A percentile compares a stretch with the other conserved stretches of the same genome.
Evolutionary conservation across 2,329 filamentous ascomycete species (phyloP).

Genomic region (Epichloe gansuensis): DNA sequence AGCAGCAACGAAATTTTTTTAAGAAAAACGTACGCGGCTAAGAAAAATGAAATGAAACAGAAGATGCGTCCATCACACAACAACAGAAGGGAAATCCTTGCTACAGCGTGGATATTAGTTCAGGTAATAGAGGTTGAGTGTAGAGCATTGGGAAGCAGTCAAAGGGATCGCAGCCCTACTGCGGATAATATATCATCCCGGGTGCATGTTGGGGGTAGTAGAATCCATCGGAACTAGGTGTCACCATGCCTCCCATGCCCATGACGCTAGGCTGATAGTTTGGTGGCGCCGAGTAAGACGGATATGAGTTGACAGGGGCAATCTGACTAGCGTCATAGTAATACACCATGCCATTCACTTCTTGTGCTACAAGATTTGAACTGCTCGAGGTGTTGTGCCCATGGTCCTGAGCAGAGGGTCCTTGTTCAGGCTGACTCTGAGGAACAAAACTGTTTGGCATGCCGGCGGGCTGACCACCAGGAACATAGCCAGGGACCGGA

Average conservation of each 20-base stretch:
- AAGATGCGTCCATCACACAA: neutral
- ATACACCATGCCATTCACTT: slow-evolving; percentile 92
- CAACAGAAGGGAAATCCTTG: neutral
- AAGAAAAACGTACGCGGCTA: neutral
- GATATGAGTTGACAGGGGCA: slow-evolving; percentile 36
- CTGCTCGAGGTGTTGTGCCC: slow-evolving; percentile 15
- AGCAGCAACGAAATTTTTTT: neutral
- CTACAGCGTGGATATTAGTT: slow-evolving; percentile 19
- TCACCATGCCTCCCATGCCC: slow-evolving; percentile 72
- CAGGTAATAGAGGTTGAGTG: slow-evolving; percentile 13
- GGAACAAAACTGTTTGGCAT: slow-evolving; percentile 29
- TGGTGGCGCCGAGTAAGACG: slow-evolving; percentile 34
- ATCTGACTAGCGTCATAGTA: slow-evolving; percentile 78
- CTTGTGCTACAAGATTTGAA: slow-evolving; percentile 57
- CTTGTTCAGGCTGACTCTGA: slow-evolving; percentile 27
- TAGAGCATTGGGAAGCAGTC: slow-evolving; percentile 11
- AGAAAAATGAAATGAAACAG: neutral
- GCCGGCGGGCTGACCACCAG: slow-evolving; percentile 34
- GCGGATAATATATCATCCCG: slow-evolving; percentile 48
- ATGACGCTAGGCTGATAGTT: slow-evolving; percentile 45
- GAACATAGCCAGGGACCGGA: slow-evolving; percentile 43
- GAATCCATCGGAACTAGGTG: slow-evolving; percentile 52
- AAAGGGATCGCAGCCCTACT: slow-evolving; percentile 29
- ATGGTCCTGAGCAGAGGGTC: slow-evolving; percentile 17
- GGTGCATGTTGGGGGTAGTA: slow-evolving; percentile 50